These are phyloP conservation scores for Marvania coccoides DNA, from an alignment of 139 green algal genomes.

Conservation along the genomic window DNA sequence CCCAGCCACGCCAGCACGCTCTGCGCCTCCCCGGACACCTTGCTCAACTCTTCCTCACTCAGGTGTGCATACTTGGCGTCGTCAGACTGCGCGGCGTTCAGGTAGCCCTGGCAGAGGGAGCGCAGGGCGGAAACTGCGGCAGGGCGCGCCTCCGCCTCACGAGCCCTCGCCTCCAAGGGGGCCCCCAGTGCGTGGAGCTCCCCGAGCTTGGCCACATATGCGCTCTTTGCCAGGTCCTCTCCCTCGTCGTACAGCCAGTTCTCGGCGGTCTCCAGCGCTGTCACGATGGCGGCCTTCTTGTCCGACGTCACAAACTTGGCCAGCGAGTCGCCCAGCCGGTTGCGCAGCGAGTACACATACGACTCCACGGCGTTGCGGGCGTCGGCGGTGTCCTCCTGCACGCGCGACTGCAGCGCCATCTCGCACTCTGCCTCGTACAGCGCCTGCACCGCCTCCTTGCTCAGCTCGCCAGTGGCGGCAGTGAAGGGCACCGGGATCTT, in stretches of 20 bases:
- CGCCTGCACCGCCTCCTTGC: conserved; percentile 26
- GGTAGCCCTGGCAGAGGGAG: conserved; percentile 39
- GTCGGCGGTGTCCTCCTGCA: conserved; percentile 94
- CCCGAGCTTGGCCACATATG: conserved; percentile 85
- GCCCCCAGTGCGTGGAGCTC: conserved; percentile 69
- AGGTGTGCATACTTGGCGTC: conserved; percentile 75
- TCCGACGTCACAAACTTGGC: conserved; percentile 55
- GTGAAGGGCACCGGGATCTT: conserved; percentile 35
- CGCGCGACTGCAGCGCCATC: conserved; percentile 63
- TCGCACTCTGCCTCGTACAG: conserved; percentile 54
- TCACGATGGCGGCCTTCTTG: conserved; percentile 49
- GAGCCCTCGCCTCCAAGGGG: conserved; percentile 52
- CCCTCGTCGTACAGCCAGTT: conserved; percentile 99
- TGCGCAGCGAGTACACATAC: conserved; percentile 88
- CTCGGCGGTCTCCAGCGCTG: conserved; percentile 59
- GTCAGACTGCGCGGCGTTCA: conserved; percentile 30
- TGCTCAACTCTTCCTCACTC: conserved; percentile 60
- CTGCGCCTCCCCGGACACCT: conserved; percentile 66
- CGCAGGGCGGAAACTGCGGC: conserved; percentile 17
- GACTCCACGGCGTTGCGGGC: conserved; percentile 92
- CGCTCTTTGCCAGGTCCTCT: conserved; percentile 86
- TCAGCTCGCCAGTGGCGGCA: conserved; percentile 25
- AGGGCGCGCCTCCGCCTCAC: conserved; percentile 26
- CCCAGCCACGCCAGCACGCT: conserved; percentile 76
- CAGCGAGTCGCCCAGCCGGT: conserved; percentile 60